Percentiles rank a stretch among this genome's conserved stretches.
Evolutionary conservation across 2,329 filamentous ascomycete genomes (phyloP).

Genomic region (Calonectria pteridis): DNA sequence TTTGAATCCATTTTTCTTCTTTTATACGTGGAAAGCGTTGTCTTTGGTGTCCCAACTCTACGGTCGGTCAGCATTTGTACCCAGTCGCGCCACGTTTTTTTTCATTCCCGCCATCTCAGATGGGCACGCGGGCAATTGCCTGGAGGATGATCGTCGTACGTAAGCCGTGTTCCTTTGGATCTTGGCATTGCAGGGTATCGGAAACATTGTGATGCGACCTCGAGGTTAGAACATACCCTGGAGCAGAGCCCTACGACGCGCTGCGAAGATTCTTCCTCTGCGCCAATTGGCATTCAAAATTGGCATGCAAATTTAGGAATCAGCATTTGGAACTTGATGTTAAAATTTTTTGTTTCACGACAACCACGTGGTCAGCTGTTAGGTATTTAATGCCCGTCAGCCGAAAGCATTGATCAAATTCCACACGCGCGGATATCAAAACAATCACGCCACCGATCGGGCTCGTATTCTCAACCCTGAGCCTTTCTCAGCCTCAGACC

Average conservation of each 20-base stretch:
- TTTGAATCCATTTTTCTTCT: too few species aligned
- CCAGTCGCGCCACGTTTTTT: background rate
- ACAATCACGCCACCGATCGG: background rate
- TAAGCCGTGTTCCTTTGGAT: background rate
- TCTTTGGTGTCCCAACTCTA: too few species aligned
- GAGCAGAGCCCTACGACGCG: background rate
- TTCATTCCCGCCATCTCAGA: background rate
- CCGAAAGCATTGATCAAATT: background rate
- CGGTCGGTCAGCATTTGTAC: background rate
- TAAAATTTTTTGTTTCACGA: background rate
- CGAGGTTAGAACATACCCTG: background rate
- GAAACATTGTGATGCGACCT: background rate
- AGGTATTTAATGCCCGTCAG: background rate
- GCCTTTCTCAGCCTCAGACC: background rate
- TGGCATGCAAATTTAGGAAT: background rate
- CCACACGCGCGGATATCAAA: background rate
- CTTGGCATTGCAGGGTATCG: slow-evolving; percentile 5
- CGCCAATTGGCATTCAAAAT: background rate
- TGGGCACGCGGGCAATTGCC: slow-evolving; percentile 14
- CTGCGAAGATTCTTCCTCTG: background rate
- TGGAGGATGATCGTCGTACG: background rate
- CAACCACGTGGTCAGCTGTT: background rate
- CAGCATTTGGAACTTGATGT: background rate
- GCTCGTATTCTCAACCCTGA: background rate
- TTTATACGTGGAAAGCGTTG: too few species aligned